These are phyloP conservation scores for Neobulgaria alba DNA, from an alignment of 2,329 filamentous ascomycete species.

Conservation along the genomic window DNA sequence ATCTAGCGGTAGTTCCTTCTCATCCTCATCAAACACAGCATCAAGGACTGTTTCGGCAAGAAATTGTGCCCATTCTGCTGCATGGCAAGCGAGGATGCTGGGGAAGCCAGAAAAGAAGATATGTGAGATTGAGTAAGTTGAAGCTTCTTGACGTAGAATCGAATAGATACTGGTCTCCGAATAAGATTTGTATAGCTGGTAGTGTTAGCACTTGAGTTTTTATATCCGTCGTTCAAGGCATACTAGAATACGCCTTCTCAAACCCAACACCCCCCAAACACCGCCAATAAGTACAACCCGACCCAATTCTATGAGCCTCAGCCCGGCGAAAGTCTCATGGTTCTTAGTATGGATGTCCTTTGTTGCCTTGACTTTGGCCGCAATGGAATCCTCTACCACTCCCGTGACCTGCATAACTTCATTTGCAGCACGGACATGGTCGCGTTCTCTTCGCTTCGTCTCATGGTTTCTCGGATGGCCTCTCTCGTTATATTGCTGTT, in stretches of 20 bases:
- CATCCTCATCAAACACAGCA: constrained; percentile 14
- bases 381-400: constrained; percentile 26
- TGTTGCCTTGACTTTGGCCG: constrained; percentile 16
- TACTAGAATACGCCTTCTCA: constrained; percentile 28
- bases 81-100: constrained; percentile 22
- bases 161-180: constrained; percentile 17
- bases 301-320: constrained; percentile 25
- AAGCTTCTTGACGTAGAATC: constrained; percentile 22
- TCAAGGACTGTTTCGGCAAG: constrained; percentile 19
- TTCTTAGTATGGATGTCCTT: constrained; percentile 2
- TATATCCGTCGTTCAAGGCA: neutral
- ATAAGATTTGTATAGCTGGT: constrained; percentile 28
- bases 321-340: constrained; percentile 22
- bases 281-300: constrained; percentile 22
- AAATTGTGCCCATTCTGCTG: constrained; percentile 21
- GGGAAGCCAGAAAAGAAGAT: constrained; percentile 25
- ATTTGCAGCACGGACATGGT: constrained; percentile 29
- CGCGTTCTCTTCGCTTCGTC: constrained; percentile 25
- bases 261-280: constrained; percentile 28
- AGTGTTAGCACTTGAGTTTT: constrained; percentile 8
- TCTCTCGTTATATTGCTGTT: constrained; percentile 27
- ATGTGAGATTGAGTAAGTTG: constrained; percentile 11
- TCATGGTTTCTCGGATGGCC: constrained; percentile 28
- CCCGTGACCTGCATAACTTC: constrained; percentile 31
- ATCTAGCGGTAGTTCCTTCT: constrained; percentile 7